These are phyloP conservation scores for Heritiera littoralis DNA, from an alignment of 345 rosid genomes.

Conservation along the genomic window DNA sequence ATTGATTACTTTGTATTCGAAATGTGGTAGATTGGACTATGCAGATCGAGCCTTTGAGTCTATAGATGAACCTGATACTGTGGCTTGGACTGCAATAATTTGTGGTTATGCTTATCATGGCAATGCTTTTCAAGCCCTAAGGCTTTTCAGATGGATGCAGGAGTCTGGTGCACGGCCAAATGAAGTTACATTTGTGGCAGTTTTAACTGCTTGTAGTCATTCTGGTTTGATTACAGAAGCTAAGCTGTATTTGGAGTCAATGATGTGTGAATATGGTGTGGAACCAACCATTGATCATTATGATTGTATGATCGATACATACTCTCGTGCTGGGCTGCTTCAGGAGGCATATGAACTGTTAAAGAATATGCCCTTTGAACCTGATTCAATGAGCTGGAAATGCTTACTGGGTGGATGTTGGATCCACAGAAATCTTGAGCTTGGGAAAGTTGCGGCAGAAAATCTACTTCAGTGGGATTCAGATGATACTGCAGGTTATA, in stretches of 20 bases:
- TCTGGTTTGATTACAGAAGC: slow-evolving; percentile 62
- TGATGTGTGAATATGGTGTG: slow-evolving; percentile 50
- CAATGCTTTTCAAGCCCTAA: slow-evolving; percentile 59
- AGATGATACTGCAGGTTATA: slow-evolving; percentile 64
- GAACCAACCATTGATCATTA: slow-evolving; percentile 68
- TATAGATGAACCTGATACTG: slow-evolving; percentile 58
- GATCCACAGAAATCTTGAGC: slow-evolving; percentile 59
- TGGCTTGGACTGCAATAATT: slow-evolving; percentile 77
- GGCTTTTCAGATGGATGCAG: slow-evolving; percentile 58
- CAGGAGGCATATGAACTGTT: slow-evolving; percentile 52
- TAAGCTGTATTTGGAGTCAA: slow-evolving; percentile 43
- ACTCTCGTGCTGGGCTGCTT: slow-evolving; percentile 65
- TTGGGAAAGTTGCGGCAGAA: slow-evolving; percentile 64
- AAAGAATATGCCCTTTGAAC: slow-evolving; percentile 57
- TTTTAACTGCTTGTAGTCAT: slow-evolving; percentile 79
- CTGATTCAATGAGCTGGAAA: slow-evolving; percentile 77
- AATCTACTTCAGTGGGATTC: slow-evolving; percentile 57
- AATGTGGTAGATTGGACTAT: slow-evolving; percentile 62
- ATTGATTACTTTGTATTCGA: slow-evolving; percentile 65
- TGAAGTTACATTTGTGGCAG: slow-evolving; percentile 63
- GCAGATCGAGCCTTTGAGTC: slow-evolving; percentile 59
- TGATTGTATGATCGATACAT: slow-evolving; percentile 63
- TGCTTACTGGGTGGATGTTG: slow-evolving; percentile 77
- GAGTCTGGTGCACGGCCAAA: slow-evolving; percentile 52
- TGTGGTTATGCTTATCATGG: slow-evolving; percentile 77